Conservation (phyloP, 768 basidiomycete species). For the Lactifluus pinguis region DNA sequence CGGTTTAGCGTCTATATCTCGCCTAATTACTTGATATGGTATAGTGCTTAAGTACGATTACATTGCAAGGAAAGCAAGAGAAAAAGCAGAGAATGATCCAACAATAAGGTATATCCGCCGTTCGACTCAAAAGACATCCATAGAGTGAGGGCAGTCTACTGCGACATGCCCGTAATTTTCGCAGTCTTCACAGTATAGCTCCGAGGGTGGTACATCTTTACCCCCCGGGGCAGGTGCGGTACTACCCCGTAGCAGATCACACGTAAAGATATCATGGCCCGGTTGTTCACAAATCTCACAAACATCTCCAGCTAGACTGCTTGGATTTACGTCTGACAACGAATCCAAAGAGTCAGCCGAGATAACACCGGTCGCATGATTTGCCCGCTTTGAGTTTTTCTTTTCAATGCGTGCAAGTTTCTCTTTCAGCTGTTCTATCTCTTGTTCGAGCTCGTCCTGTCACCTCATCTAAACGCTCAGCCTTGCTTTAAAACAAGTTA, state of each 20-base stretch:
- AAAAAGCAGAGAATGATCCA: background rate
- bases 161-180: conserved; percentile 72
- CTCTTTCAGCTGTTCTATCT: conserved; percentile 68
- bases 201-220: conserved; percentile 15
- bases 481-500: background rate
- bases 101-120: conserved; percentile 4
- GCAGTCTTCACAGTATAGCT: conserved; percentile 71
- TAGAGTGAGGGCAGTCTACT: conserved; percentile 72
- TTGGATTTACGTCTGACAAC: conserved; percentile 13
- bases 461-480: background rate
- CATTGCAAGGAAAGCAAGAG: background rate
- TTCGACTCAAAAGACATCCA: conserved; percentile 58
- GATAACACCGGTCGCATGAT: conserved; percentile 14
- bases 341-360: conserved; percentile 19
- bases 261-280: conserved; percentile 82
- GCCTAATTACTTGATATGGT: conserved; percentile 1
- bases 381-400: conserved; percentile 45
- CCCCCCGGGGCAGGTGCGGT: conserved; percentile 30
- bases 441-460: conserved; percentile 81
- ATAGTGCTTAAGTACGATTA: conserved; percentile 1
- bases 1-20: too few relatives aligned
- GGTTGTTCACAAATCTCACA: conserved; percentile 85
- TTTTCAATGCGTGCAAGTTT: conserved; percentile 52
- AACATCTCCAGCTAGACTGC: conserved; percentile 30
- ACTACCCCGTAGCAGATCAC: conserved; percentile 56